Evolutionary conservation across 169 alveolate genomes (phyloP), one percentile per base, ranked within the genome.

Genomic region (Cryptosporidium meleagridis): DNA sequence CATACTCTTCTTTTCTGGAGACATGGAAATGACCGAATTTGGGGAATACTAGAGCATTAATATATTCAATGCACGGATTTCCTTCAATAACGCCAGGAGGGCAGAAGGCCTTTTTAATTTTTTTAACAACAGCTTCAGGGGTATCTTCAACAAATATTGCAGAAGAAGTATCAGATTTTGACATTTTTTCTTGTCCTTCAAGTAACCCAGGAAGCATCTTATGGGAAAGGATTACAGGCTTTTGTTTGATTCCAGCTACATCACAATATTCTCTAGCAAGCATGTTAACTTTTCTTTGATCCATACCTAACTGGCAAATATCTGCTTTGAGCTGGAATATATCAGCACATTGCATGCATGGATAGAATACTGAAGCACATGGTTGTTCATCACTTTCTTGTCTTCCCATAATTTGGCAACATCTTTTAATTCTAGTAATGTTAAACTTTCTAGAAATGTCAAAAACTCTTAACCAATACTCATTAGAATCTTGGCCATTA

Each of bases 221-320:
- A 91, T 98, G 99, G 16, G 99, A 96, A 48, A 97, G 92, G 61
- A 98, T 96, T 21, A 98, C 92, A 6, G 99, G 99, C 86, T 97
- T 96, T 10, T 94, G 93, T 33, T 92, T 93, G 18, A 91, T 84
- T 48, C 93, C 85, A 52, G 94, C 96, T n/a, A 92, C 93, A 62
- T 97, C 98, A 80, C 97, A 96, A 92, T 95, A 96, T 91, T 97
- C 99, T 69, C 99, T 94, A 1, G 99, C 99, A 52, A 98, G 96
- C 99, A 99, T 96, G 93, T 99, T 99, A 35, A 99, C 99, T 94
- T 99, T 99, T 75, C 99, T 95, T 91, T 99, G 99, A 89, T 99
- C 99, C 92, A 95, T 94, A 8, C 99, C 99, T 41, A 98, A 94
- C 71, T 98, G 99, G 95, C 99, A 98, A 35, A 99, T 97, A 91